A percentile compares a stretch with the other conserved stretches of the same genome.
Conservation (phyloP, 1,139 yeast genomes). For the Protomyces inundatus region DNA sequence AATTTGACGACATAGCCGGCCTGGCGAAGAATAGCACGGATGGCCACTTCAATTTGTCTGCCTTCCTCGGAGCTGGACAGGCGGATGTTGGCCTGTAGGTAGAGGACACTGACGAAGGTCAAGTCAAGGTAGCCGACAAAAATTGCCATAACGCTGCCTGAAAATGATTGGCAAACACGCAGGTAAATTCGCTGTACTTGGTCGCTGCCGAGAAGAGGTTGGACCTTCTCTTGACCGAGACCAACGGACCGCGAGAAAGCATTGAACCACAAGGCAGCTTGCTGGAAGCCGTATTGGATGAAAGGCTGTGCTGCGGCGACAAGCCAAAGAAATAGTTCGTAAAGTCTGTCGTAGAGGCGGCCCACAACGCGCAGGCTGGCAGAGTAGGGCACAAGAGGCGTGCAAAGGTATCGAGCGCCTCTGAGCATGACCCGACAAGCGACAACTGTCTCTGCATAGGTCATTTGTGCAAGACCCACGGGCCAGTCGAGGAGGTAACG, state of each 20-base stretch:
- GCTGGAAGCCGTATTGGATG: neutral
- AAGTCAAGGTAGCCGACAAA: conserved; percentile 31
- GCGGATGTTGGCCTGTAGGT: conserved; percentile 27
- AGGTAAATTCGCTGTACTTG: too few relatives aligned
- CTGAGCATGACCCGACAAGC: neutral
- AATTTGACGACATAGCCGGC: conserved; percentile 59
- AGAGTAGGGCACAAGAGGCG: neutral
- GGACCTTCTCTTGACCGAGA: neutral
- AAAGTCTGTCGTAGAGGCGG: neutral
- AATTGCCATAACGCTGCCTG: conserved; percentile 22
- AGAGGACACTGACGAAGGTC: conserved; percentile 28
- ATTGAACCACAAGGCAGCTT: neutral
- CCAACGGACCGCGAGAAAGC: neutral
- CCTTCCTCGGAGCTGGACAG: conserved; percentile 25
- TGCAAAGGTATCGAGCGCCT: neutral
- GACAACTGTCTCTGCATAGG: neutral
- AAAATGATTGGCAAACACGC: too few relatives aligned
- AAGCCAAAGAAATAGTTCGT: too few relatives aligned
- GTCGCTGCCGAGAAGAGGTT: too few relatives aligned
- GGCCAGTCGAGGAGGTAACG: neutral
- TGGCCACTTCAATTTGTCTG: conserved; percentile 28
- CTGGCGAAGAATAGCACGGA: conserved; percentile 33
- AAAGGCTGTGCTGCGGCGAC: neutral
- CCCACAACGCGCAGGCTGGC: neutral
- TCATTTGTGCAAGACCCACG: neutral